Base-by-base conservation (phyloP, 2,329 filamentous ascomycete species). In the Zymoseptoria pseudotritici region DNA sequence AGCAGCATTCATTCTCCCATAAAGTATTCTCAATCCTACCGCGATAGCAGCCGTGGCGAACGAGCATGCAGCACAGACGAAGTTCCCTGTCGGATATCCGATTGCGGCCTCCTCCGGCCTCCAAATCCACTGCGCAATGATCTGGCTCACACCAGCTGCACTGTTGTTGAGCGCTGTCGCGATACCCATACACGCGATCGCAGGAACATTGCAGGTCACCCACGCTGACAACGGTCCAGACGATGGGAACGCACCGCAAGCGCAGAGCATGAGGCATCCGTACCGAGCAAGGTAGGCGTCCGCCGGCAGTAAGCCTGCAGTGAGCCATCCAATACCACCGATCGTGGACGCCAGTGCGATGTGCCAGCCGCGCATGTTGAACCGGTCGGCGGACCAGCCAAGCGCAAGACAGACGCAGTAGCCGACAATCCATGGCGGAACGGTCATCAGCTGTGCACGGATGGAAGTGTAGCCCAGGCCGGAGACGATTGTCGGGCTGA, bases 401-500 rank as follows among this genome's bases (percentile, higher is more conserved):
- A 69, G 61, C 50, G 67, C 65, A 13, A 69, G 61, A 57, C 69
- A 72, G 54, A 69, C 64, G 49, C 67, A 64, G 65, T 71, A 72
- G 5, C 70, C 71, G 1, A 72, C 66, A n/a, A 71, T 62, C 70
- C 70, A 73, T 1, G 71, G 71, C 8, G 71, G 71, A 0, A 73
- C 71, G 11, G 71, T 73, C 58, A 73, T 66, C 8, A 73, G 66
- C 61, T 82, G 80, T 0, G 79, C 78, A 22, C 73, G 71, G 24
- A 74, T 72, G 4, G 72, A 70, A 2, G 71, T 75, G 65, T 80
- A 83, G 26, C 80, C 80, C 0, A 83, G 74, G 1, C 77, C 78
- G 11, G 75, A 71, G 50, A 82, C 79, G 10, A 82, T 75, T 0
- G 78, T 79, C 0, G 79, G 80, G 60, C 81, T 81, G 68, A 83